A percentile compares a stretch with the other conserved stretches of the same genome.
Conservation (phyloP, 352 stramenopile genomes). For the Aphanomyces cochlioides region DNA sequence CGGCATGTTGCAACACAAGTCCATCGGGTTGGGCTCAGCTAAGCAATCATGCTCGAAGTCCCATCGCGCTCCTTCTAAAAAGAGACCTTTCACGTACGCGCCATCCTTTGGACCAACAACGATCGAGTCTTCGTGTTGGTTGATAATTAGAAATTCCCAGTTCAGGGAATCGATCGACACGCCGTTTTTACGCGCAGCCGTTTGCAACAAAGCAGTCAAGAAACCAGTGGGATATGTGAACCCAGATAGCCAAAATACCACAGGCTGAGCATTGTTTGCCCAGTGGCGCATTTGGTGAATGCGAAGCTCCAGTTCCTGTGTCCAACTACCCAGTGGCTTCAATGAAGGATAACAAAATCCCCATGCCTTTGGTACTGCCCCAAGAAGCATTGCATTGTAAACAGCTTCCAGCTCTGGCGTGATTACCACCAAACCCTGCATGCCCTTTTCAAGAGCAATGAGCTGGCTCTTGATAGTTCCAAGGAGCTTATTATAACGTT, state of each 20-base stretch:
- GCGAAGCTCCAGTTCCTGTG: conserved; percentile 85
- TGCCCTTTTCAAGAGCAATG: conserved; percentile 84
- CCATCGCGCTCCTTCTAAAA: conserved; percentile 90
- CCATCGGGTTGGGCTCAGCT: conserved; percentile 88
- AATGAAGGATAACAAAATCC: conserved; percentile 92
- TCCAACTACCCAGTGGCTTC: conserved; percentile 92
- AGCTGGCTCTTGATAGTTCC: conserved; percentile 73
- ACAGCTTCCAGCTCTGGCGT: conserved; percentile 92
- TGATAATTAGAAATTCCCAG: conserved; percentile 94
- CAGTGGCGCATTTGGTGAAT: conserved; percentile 90
- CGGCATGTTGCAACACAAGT: conserved; percentile 87
- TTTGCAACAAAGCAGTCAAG: conserved; percentile 94
- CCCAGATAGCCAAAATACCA: conserved; percentile 92
- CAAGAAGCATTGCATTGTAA: conserved; percentile 87
- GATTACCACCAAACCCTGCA: conserved; percentile 93
- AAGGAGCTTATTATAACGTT: conserved; percentile 92
- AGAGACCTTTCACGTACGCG: conserved; percentile 89
- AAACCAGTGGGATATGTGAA: conserved; percentile 97
- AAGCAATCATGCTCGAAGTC: conserved; percentile 89
- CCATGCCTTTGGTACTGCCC: conserved; percentile 87
- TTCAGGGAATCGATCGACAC: conserved; percentile 93
- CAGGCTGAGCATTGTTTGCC: conserved; percentile 77
- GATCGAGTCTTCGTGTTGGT: conserved; percentile 82
- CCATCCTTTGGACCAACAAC: conserved; percentile 81
- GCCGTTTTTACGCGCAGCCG: conserved; percentile 90